Conservation (phyloP, 352 stramenopile genomes). For the Albugo candida region DNA sequence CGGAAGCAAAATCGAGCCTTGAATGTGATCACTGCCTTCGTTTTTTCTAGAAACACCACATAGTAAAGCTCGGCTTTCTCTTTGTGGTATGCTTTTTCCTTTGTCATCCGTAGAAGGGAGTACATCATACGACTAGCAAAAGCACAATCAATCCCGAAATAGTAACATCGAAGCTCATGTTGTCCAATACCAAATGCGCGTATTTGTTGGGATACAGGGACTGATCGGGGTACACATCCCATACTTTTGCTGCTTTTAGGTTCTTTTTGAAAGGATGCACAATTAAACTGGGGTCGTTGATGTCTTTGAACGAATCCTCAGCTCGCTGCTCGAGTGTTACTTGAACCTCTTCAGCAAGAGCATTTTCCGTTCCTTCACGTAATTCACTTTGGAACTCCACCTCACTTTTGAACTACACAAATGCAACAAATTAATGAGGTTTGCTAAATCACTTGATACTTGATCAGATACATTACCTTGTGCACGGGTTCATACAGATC, state of each 20-base stretch:
- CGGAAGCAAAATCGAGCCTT: slow-evolving; percentile 59
- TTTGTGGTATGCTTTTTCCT: slow-evolving; percentile 42
- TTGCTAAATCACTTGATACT: background rate
- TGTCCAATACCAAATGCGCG: slow-evolving; percentile 31
- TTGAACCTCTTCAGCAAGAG: slow-evolving; percentile 49
- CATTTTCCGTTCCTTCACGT: slow-evolving; percentile 62
- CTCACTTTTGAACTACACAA: slow-evolving; percentile 51
- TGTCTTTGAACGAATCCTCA: slow-evolving; percentile 57
- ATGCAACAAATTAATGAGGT: no score
- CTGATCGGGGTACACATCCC: slow-evolving; percentile 68
- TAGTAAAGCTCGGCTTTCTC: slow-evolving; percentile 46
- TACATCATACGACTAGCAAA: slow-evolving; percentile 62
- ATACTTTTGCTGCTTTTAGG: slow-evolving; percentile 60
- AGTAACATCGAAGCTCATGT: slow-evolving; percentile 5
- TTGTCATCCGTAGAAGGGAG: slow-evolving; percentile 63
- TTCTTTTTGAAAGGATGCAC: slow-evolving; percentile 70
- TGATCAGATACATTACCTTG: slow-evolving; percentile 15
- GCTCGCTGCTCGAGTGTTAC: slow-evolving; percentile 54
- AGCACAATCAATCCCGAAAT: background rate
- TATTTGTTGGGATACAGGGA: slow-evolving; percentile 68
- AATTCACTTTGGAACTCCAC: slow-evolving; percentile 66
- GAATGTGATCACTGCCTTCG: slow-evolving; percentile 31
- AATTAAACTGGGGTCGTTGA: slow-evolving; percentile 36
- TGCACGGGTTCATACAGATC: slow-evolving; percentile 71
- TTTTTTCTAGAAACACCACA: slow-evolving; percentile 56